Conservation (phyloP, 805 yeast genomes). For the Priceomyces melissophilus region DNA sequence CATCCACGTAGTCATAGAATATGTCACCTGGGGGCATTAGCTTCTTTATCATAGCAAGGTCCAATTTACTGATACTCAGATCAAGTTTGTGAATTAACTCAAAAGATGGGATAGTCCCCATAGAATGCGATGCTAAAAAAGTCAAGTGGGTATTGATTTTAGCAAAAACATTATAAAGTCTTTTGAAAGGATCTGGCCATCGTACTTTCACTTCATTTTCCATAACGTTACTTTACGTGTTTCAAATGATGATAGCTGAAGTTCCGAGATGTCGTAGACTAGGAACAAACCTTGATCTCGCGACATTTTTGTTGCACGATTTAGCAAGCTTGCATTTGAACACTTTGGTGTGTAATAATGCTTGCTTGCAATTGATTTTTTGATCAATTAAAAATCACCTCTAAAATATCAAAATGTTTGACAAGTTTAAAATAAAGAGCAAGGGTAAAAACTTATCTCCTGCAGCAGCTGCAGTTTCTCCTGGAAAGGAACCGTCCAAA, state of each 20-base stretch:
- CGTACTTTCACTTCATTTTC: not conserved
- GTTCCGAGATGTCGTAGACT: not conserved
- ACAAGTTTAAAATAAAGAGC: conserved; percentile 30
- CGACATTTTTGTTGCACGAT: conserved; percentile 1
- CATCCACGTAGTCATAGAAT: conserved; percentile 71
- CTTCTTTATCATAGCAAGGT: conserved; percentile 60
- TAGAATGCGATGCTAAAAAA: conserved; percentile 34
- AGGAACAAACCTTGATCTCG: not conserved
- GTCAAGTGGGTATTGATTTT: conserved; percentile 39
- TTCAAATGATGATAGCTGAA: not conserved
- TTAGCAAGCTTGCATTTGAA: conserved; percentile 1
- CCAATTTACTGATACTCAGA: conserved; percentile 38
- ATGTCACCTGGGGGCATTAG: conserved; percentile 67
- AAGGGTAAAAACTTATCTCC: conserved; percentile 19
- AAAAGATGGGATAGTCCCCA: conserved; percentile 29
- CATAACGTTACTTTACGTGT: not conserved
- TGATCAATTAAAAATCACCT: not conserved
- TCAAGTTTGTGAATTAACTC: conserved; percentile 30
- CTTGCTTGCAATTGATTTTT: not conserved
- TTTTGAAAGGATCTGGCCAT: conserved; percentile 10
- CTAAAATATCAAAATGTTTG: conserved; percentile 20
- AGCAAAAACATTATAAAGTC: conserved; percentile 17
- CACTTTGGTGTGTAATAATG: not conserved
- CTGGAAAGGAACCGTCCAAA: conserved; percentile 31
- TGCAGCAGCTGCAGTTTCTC: conserved; percentile 26